These are phyloP conservation scores for Tilletiaria anomala DNA, from an alignment of 1,284 basidiomycete species.

Conservation along the genomic window DNA sequence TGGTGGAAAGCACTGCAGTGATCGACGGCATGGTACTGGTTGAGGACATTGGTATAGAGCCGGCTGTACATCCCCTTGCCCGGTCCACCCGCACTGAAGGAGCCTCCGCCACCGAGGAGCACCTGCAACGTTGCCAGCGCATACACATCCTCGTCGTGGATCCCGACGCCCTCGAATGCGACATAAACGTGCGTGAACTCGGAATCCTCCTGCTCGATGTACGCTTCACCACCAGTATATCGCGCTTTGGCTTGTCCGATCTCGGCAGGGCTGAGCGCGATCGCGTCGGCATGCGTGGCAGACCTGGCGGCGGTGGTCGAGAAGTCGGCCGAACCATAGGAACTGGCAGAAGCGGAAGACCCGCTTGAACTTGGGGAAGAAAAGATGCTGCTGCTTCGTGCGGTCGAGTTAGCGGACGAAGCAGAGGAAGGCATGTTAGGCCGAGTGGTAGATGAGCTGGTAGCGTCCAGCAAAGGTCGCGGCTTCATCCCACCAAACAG, in stretches of 20 bases:
- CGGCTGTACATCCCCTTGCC: constrained; percentile 99
- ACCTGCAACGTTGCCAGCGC: constrained; percentile 88
- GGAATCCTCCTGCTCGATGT: constrained; percentile 49
- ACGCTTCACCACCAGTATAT: constrained; percentile 70
- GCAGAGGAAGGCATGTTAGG: neutral
- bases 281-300: constrained; percentile 15
- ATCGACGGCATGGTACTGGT: constrained; percentile 84
- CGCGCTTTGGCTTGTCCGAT: constrained; percentile 47
- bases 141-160: constrained; percentile 87
- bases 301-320: constrained; percentile 14
- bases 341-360: constrained; percentile 37
- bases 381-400: neutral
- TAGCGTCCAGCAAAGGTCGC: neutral
- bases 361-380: constrained; percentile 44
- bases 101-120: constrained; percentile 83
- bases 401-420: neutral
- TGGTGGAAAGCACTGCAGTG: constrained; percentile 97
- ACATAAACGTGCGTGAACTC: constrained; percentile 90
- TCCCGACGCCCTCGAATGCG: constrained; percentile 79
- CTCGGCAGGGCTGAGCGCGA: constrained; percentile 10
- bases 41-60: constrained; percentile 91
- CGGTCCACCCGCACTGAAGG: constrained; percentile 87
- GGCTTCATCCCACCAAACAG: constrained; percentile 55
- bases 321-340: constrained; percentile 21
- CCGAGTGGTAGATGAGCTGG: neutral